Conservation (phyloP, 1,284 basidiomycete genomes). For the Rhodofomes roseus region DNA sequence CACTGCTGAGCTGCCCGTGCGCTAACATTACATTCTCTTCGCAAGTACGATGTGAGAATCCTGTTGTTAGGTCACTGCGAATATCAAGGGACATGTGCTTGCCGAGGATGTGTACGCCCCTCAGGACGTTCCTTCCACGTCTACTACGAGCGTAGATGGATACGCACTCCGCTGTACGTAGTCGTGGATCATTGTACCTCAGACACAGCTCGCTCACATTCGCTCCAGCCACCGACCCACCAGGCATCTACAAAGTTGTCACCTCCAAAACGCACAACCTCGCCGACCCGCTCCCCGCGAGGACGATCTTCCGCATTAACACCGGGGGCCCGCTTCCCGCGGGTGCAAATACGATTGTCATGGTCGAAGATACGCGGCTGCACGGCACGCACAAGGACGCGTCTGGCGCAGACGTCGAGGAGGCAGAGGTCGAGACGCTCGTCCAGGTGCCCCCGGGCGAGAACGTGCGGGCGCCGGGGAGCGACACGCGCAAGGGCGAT, state of each 20-base stretch:
- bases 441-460: conserved; percentile 63
- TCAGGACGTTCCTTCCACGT: conserved; percentile 55
- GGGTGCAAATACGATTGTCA: conserved; percentile 78
- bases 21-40: conserved; percentile 4
- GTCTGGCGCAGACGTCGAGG: conserved; percentile 43
- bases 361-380: conserved; percentile 88
- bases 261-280: conserved; percentile 50
- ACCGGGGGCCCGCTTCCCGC: conserved; percentile 74
- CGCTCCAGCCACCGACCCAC: conserved; percentile 48
- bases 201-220: not conserved
- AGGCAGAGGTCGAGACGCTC: conserved; percentile 65
- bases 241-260: conserved; percentile 70
- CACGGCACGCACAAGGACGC: conserved; percentile 41
- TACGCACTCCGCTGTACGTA: conserved; percentile 73
- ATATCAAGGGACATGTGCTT: conserved; percentile 64
- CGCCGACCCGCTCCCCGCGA: conserved; percentile 40
- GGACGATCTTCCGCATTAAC: conserved; percentile 71
- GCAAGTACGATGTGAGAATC: not conserved
- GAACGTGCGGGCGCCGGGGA: conserved; percentile 72
- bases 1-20: conserved; percentile 27
- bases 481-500: conserved; percentile 69
- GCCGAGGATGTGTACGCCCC: conserved; percentile 72
- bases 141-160: conserved; percentile 84
- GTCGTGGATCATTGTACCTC: not conserved
- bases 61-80: conserved; percentile 45